Conservation (phyloP, 495 filamentous ascomycete genomes). For the Penicillium ucsense region DNA sequence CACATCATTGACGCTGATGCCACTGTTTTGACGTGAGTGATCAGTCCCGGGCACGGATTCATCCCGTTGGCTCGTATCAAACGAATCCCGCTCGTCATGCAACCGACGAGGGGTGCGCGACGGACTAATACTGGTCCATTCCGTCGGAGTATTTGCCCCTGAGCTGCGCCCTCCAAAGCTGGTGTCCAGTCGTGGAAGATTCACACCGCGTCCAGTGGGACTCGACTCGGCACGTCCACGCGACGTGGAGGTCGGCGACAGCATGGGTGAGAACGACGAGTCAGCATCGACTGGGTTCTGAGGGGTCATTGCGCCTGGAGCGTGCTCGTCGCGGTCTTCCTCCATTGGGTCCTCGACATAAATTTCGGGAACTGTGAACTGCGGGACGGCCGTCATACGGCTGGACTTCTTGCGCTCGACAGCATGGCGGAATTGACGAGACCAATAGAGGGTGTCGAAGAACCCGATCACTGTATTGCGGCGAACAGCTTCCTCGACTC, state of each 20-base stretch:
- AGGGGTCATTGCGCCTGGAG: slow-evolving; percentile 13
- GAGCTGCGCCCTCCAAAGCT: slow-evolving; percentile 22
- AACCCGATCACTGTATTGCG: slow-evolving; percentile 85
- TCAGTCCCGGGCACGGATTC: slow-evolving; percentile 8
- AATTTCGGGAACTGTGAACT: slow-evolving; percentile 83
- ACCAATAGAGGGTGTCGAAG: slow-evolving; percentile 92
- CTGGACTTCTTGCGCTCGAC: slow-evolving; percentile 57
- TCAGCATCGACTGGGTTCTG: slow-evolving; percentile 12
- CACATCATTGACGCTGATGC: slow-evolving; percentile 68
- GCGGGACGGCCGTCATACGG: slow-evolving; percentile 67
- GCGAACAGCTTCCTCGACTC: slow-evolving; percentile 92
- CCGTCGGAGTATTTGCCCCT: slow-evolving; percentile 25
- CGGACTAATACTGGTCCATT: slow-evolving; percentile 38
- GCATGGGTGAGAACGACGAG: slow-evolving; percentile 18
- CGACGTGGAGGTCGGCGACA: slow-evolving; percentile 27
- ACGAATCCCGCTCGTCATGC: slow-evolving; percentile 20
- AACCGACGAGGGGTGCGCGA: slow-evolving; percentile 30
- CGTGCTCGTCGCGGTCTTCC: slow-evolving; percentile 16
- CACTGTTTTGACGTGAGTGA: slow-evolving; percentile 45
- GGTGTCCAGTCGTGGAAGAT: slow-evolving; percentile 35
- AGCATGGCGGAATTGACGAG: slow-evolving; percentile 65
- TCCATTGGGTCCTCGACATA: slow-evolving; percentile 63
- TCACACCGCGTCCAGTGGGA: slow-evolving; percentile 10
- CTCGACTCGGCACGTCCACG: slow-evolving; percentile 19
- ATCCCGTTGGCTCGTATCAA: slow-evolving; percentile 15